Conservation (phyloP, 208 protist species). For the Histomonas meleagridis region DNA sequence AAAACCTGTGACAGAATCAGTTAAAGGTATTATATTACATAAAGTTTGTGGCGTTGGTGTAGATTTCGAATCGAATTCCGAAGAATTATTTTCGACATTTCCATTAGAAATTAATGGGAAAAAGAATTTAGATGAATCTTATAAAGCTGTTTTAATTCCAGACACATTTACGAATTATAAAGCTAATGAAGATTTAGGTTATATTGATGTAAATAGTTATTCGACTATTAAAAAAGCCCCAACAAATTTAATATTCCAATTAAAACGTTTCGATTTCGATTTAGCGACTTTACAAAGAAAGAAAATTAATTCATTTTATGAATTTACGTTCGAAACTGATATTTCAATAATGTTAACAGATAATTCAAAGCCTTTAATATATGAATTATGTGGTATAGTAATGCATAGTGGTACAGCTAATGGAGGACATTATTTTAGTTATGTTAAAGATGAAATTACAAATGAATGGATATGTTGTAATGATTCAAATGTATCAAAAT, state of each 20-base stretch:
- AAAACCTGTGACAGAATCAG: not conserved
- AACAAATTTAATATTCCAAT: not conserved
- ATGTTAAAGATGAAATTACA: not conserved
- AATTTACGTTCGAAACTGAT: not conserved
- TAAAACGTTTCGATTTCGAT: slow-evolving; percentile 2
- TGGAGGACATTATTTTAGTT: slow-evolving; percentile 22
- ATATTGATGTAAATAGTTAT: slow-evolving; percentile 27
- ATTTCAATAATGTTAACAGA: not conserved
- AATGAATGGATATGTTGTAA: not conserved
- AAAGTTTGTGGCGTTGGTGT: not conserved
- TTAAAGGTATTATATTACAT: not conserved
- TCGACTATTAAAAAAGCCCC: not conserved
- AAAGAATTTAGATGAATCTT: not conserved
- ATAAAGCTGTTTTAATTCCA: not conserved
- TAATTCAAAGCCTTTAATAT: not conserved
- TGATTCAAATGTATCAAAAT: not conserved
- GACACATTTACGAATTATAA: slow-evolving; percentile 1
- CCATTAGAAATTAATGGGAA: not conserved
- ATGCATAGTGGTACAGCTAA: not conserved
- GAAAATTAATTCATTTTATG: not conserved
- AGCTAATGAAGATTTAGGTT: not conserved
- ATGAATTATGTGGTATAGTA: not conserved
- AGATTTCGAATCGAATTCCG: not conserved
- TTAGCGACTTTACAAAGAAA: not conserved
- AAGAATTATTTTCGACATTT: slow-evolving; percentile 10